Conservation (phyloP, 164 flowering plant genomes). For the Tinospora cordifolia region DNA sequence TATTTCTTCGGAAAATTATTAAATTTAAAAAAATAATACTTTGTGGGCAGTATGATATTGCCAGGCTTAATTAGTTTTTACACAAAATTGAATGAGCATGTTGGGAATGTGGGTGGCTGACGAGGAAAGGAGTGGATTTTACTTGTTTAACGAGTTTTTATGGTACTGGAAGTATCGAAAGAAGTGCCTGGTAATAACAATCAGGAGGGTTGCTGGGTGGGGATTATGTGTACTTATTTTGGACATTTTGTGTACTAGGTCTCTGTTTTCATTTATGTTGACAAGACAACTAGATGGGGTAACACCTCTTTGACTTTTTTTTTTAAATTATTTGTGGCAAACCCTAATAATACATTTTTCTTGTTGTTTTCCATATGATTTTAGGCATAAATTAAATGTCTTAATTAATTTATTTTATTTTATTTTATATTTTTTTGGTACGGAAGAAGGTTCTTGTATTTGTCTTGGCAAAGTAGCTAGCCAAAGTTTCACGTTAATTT, state of each 20-base stretch:
- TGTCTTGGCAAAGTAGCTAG: not conserved
- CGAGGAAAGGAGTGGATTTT: not conserved
- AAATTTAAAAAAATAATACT: too few relatives aligned
- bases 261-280: not conserved
- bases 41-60: too few relatives aligned
- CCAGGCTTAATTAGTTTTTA: too few relatives aligned
- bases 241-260: not conserved
- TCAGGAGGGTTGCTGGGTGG: too few relatives aligned
- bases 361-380: not conserved
- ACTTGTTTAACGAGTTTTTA: too few relatives aligned
- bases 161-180: too few relatives aligned
- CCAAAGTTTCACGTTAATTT: too few relatives aligned
- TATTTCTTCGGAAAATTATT: not conserved
- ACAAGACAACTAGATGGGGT: not conserved
- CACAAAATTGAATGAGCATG: not conserved
- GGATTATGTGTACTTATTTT: not conserved
- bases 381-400: not conserved
- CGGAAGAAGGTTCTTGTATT: slow-evolving; percentile 1
- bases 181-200: too few relatives aligned
- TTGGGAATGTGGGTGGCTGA: not conserved
- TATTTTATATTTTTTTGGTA: not conserved
- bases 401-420: too few relatives aligned
- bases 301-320: not conserved
- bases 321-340: too few relatives aligned
- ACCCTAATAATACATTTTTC: not conserved